A percentile compares a stretch with the other conserved stretches of the same genome.
These are phyloP conservation scores for Tylopilus orsonianus DNA, from an alignment of 1,284 basidiomycete species.

Conservation along the genomic window DNA sequence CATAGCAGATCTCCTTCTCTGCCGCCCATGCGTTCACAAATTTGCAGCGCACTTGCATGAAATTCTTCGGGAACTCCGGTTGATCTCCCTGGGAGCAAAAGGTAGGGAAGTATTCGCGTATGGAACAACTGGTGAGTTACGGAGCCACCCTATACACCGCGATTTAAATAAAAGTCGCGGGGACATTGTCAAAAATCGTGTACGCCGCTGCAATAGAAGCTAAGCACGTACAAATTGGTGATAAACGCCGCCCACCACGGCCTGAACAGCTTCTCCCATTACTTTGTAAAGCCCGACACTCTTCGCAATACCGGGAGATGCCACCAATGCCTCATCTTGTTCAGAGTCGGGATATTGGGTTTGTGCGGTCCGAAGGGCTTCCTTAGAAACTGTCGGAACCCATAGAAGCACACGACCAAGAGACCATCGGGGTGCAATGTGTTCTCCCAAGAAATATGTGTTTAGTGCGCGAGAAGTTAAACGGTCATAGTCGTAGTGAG, in stretches of 20 bases:
- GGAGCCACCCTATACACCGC: constrained; percentile 29
- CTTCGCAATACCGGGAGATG: constrained; percentile 36
- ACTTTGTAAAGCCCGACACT: constrained; percentile 73
- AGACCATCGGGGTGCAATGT: constrained; percentile 70
- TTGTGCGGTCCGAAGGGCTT: constrained; percentile 20
- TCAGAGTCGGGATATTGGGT: constrained; percentile 25
- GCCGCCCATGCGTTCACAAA: constrained; percentile 36
- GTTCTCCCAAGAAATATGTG: constrained; percentile 67
- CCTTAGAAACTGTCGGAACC: constrained; percentile 50
- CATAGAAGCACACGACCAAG: constrained; percentile 68
- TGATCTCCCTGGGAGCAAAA: constrained; percentile 28
- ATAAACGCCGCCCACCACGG: constrained; percentile 73
- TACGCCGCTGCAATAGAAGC: not conserved
- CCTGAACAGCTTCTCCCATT: constrained; percentile 72
- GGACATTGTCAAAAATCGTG: constrained; percentile 1
- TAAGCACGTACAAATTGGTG: constrained; percentile 68
- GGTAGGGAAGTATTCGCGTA: constrained; percentile 35
- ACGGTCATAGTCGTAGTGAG: constrained; percentile 53
- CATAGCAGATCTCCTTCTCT: constrained; percentile 24
- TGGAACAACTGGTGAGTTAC: constrained; percentile 35
- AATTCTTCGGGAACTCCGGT: constrained; percentile 34
- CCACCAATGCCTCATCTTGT: constrained; percentile 24
- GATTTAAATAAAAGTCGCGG: not conserved
- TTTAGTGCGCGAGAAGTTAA: constrained; percentile 57
- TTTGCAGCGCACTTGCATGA: constrained; percentile 26